A percentile compares a stretch with the other conserved stretches of the same genome.
Evolutionary conservation across 2,329 filamentous ascomycete genomes (phyloP).

Genomic region (Phialophora chinensis): DNA sequence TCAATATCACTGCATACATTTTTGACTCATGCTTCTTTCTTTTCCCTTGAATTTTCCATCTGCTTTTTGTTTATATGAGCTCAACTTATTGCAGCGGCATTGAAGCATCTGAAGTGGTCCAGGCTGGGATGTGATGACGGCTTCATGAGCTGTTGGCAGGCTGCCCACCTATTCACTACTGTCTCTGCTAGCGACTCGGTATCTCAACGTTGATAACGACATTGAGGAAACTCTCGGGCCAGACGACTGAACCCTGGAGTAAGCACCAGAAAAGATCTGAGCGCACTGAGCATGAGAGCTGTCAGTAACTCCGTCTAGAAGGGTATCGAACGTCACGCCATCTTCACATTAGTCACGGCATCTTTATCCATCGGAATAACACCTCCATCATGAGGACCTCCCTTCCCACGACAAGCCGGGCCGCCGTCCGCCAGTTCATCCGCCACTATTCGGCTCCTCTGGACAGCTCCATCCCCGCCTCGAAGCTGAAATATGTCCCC

Average conservation of each 20-base stretch:
- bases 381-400: constrained; percentile 21
- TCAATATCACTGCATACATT: neutral
- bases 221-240: neutral
- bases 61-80: neutral
- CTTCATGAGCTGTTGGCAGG: neutral
- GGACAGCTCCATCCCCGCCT: constrained; percentile 66
- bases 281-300: neutral
- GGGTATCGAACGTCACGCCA: neutral
- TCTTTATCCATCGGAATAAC: neutral
- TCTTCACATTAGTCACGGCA: neutral
- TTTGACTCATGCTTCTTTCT: constrained; percentile 1
- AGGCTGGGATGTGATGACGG: neutral
- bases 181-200: neutral
- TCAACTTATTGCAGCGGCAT: neutral
- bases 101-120: neutral
- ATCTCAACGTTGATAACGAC: neutral
- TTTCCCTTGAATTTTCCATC: neutral
- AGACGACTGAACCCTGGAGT: neutral
- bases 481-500: constrained; percentile 91
- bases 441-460: constrained; percentile 52
- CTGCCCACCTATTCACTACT: neutral
- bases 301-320: neutral
- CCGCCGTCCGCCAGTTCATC: constrained; percentile 29
- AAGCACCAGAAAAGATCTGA: neutral
- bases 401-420: constrained; percentile 20